Evolutionary conservation across 257 asterid species (phyloP), one percentile per base, ranked within the genome.

Genomic region (Anisodus acutangulus): DNA sequence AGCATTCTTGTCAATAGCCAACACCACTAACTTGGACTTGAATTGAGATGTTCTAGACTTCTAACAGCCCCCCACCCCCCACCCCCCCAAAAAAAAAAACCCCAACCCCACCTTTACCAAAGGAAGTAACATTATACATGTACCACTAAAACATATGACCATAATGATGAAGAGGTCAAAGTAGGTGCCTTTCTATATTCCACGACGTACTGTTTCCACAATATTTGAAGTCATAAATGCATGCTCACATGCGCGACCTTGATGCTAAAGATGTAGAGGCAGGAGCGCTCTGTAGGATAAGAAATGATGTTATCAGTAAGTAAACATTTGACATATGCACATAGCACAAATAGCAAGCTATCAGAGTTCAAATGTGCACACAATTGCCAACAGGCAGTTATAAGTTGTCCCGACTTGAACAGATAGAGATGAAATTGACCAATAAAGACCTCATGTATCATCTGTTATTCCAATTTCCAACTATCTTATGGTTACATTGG

Each of bases 261-360:
- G 95, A 87, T 60, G 88, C 85, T 19, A 91, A 86, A 82, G 93
- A 79, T 39, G 90, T 82, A 22, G 95, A 82, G 70, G 74, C 90
- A 8, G 95, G 93, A 78, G 95, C 97, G 83, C 99, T 89, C 99
- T 95, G 95, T 92, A 90, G 70, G 68, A 79, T 84, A 87, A 83
- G 37, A 71, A 49, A 68, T 17, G 59, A 63, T 15, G 69, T 43
- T 82, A 41, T 60, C 47, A 55, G 86, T 9, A 19, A 26, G 60
- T 67, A 16, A 37, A 22, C 83, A 22, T 9, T 41, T 60, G 79
- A 63, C 43, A 9, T 10, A 72, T 45, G 79, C 35, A 57, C 71
- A 22, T 26, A 39, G 7, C 72, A 39, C 3, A 31, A 6, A 26
- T 0, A 67, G 3, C 3, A 74, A 6, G 37, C 45, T 16, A 54